phyloP scores from a whole-genome alignment of 2,329 filamentous ascomycete species.

The Pseudocercospora pini-densiflorae region DNA sequence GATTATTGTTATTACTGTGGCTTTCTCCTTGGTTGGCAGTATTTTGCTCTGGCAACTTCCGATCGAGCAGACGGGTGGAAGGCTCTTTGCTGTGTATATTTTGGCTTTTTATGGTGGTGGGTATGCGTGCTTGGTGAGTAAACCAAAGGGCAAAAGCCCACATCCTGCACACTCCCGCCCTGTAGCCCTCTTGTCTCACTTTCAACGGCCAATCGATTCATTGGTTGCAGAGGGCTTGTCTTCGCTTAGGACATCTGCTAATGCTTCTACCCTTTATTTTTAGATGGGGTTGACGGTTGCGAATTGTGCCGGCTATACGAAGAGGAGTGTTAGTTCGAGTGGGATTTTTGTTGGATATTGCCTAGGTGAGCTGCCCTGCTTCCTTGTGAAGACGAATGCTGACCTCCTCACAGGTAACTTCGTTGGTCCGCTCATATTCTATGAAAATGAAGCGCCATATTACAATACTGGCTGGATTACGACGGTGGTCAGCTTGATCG shows the following conservation, averaged over 20 bases:
- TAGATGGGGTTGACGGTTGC: slow-evolving; percentile 57
- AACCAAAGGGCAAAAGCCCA: too few relatives aligned
- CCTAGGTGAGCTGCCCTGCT: too few relatives aligned
- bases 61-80: slow-evolving; percentile 46
- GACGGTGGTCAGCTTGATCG: slow-evolving; percentile 41
- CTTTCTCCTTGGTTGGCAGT: slow-evolving; percentile 48
- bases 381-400: too few relatives aligned
- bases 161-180: too few relatives aligned
- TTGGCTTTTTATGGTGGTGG: slow-evolving; percentile 52
- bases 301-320: slow-evolving; percentile 59
- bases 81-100: slow-evolving; percentile 57
- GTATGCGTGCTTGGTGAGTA: slow-evolving; percentile 57
- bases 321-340: slow-evolving; percentile 54
- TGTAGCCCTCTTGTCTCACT: too few relatives aligned
- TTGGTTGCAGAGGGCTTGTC: too few relatives aligned
- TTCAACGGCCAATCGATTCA: too few relatives aligned
- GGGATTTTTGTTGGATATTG: slow-evolving; percentile 59
- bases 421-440: slow-evolving; percentile 51
- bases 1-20: slow-evolving; percentile 47
- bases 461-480: slow-evolving; percentile 48
- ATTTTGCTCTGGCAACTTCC: slow-evolving; percentile 53
- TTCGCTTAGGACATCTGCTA: too few relatives aligned
- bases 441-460: slow-evolving; percentile 46
- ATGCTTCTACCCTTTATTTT: too few relatives aligned
- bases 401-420: slow-evolving; percentile 43